A percentile compares a stretch with the other conserved stretches of the same genome.
phyloP scores from a whole-genome alignment of 2,329 filamentous ascomycete species.

The Colletotrichum brevisporum region DNA sequence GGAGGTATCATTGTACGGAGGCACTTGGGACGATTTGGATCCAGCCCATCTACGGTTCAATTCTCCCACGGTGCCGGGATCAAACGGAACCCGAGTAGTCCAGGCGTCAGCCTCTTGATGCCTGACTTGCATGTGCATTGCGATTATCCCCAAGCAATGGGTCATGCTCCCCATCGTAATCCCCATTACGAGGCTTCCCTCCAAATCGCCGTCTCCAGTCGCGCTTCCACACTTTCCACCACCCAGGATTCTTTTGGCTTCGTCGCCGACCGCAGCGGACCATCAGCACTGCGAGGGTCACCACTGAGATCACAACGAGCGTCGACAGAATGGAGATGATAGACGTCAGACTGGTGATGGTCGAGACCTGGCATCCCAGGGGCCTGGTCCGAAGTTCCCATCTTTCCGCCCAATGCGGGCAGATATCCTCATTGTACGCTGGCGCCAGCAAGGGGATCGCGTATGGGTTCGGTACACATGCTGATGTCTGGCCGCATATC shows the following conservation, averaged over 20 bases:
- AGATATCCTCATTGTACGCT: conserved; percentile 63
- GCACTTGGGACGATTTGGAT: conserved; percentile 29
- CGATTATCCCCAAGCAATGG: conserved; percentile 42
- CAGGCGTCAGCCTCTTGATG: neutral
- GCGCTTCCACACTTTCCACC: conserved; percentile 44
- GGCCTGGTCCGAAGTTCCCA: conserved; percentile 58
- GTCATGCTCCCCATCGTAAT: conserved; percentile 34
- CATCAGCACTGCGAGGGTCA: conserved; percentile 41
- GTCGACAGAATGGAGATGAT: conserved; percentile 52
- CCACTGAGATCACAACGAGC: conserved; percentile 45
- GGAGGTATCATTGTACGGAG: neutral
- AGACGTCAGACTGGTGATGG: conserved; percentile 55
- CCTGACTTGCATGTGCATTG: neutral
- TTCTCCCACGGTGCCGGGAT: conserved; percentile 3
- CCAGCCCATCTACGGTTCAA: conserved; percentile 21
- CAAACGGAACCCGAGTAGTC: neutral
- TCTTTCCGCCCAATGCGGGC: conserved; percentile 63
- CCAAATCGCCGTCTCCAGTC: conserved; percentile 2
- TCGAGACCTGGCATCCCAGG: conserved; percentile 58
- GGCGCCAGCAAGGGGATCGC: conserved; percentile 64
- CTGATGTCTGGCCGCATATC: conserved; percentile 58
- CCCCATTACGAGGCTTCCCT: neutral
- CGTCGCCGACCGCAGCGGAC: conserved; percentile 37
- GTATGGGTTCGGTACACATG: conserved; percentile 67
- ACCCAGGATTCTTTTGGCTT: conserved; percentile 33